phyloP scores from a whole-genome alignment of 768 basidiomycete genomes.

The Mycena haematopus region DNA sequence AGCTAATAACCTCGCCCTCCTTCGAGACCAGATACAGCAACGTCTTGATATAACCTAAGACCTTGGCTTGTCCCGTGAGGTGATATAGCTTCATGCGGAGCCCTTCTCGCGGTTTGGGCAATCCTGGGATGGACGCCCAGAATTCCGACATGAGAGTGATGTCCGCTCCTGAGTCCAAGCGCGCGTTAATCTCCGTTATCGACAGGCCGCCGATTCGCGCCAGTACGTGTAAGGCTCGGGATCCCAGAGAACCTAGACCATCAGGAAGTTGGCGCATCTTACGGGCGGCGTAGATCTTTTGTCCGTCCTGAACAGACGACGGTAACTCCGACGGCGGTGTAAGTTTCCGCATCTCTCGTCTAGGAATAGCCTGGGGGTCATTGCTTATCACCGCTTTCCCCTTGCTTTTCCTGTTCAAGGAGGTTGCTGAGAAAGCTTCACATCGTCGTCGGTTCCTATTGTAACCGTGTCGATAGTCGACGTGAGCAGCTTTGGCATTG shows the following conservation, averaged over 20 bases:
- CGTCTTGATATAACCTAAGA: too few species aligned
- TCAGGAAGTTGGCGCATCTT: background rate
- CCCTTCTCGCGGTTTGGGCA: too few species aligned
- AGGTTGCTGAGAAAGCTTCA: too few species aligned
- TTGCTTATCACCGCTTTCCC: slow-evolving; percentile 2
- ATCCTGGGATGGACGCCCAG: too few species aligned
- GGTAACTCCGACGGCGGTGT: background rate
- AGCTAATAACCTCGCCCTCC: too few species aligned
- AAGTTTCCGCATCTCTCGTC: background rate
- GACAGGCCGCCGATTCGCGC: background rate
- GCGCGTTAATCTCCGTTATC: background rate
- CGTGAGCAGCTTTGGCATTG: background rate
- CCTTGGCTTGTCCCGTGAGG: too few species aligned
- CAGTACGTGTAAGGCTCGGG: background rate
- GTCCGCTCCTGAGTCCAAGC: background rate
- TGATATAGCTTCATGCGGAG: too few species aligned
- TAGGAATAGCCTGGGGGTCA: background rate
- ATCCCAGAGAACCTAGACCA: background rate
- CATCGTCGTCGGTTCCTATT: background rate
- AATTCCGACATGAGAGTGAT: too few species aligned
- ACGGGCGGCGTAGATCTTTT: slow-evolving; percentile 28
- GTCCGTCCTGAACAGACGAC: slow-evolving; percentile 10
- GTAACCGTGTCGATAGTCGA: background rate
- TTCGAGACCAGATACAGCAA: too few species aligned
- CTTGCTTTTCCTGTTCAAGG: background rate